phyloP scores from a whole-genome alignment of 129 eudicot genomes.

The Helianthus tuberosus region DNA sequence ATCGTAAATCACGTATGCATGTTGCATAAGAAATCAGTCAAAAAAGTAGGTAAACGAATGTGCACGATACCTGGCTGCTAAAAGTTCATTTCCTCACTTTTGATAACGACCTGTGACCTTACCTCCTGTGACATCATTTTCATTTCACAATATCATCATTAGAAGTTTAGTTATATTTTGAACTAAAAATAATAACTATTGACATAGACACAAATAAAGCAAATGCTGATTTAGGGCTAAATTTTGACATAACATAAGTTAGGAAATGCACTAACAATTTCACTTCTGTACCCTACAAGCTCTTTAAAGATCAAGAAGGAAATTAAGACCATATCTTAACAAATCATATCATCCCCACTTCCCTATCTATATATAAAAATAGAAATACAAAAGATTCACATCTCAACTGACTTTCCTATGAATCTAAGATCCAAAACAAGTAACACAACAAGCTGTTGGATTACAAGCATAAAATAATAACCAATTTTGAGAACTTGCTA shows the following conservation, averaged over 20 bases:
- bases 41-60: conserved; percentile 24
- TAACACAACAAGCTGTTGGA: conserved; percentile 81
- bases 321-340: conserved; percentile 31
- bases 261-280: conserved; percentile 31
- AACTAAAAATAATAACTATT: neutral
- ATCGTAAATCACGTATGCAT: conserved; percentile 41
- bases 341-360: conserved; percentile 36
- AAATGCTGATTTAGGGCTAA: conserved; percentile 11
- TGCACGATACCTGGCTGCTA: neutral
- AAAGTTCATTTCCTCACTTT: neutral
- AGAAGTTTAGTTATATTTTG: neutral
- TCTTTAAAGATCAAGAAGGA: conserved; percentile 34
- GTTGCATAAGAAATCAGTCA: conserved; percentile 44
- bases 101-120: conserved; percentile 40
- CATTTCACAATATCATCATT: conserved; percentile 23
- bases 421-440: conserved; percentile 23
- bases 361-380: conserved; percentile 38
- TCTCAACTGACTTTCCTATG: conserved; percentile 45
- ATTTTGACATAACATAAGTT: conserved; percentile 19
- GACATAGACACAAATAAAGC: conserved; percentile 8
- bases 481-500: conserved; percentile 17
- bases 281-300: conserved; percentile 29
- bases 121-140: conserved; percentile 44
- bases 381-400: conserved; percentile 44
- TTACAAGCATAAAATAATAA: conserved; percentile 26